Percentiles rank a stretch among this genome's conserved stretches.
Conservation (phyloP, 208 protist species). For the Naegleria fowleri region DNA sequence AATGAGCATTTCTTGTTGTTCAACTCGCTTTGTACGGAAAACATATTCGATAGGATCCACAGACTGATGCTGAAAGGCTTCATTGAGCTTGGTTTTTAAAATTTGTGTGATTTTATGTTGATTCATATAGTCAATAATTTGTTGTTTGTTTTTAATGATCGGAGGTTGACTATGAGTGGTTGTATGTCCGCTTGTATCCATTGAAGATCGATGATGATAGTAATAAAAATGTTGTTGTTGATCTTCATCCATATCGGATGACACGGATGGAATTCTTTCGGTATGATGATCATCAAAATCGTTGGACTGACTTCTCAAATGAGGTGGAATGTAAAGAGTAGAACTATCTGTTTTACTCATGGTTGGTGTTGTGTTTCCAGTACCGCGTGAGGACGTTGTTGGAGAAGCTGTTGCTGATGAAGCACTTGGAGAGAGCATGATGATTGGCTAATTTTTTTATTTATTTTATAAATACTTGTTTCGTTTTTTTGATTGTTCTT, state of each 20-base stretch:
- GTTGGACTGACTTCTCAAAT: background rate
- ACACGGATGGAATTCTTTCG: background rate
- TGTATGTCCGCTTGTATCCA: background rate
- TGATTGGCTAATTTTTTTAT: too few species aligned
- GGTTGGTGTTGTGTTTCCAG: background rate
- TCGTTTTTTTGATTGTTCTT: too few species aligned
- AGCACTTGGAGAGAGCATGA: too few species aligned
- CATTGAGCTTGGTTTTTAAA: background rate
- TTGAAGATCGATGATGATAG: background rate
- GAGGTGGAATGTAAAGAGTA: background rate
- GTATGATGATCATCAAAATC: background rate
- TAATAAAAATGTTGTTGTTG: slow-evolving; percentile 16
- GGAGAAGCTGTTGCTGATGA: too few species aligned
- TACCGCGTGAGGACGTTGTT: too few species aligned
- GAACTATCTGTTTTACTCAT: background rate
- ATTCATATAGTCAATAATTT: slow-evolving; percentile 9
- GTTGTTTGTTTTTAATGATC: background rate
- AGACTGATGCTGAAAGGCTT: background rate
- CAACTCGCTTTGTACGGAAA: background rate
- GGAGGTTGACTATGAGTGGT: background rate
- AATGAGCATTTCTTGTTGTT: background rate
- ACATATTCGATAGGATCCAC: background rate
- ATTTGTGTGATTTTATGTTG: background rate
- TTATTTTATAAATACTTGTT: too few species aligned
- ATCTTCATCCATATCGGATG: background rate